Conservation (phyloP, 2,329 filamentous ascomycete genomes). For the Claviceps lovelessii region DNA sequence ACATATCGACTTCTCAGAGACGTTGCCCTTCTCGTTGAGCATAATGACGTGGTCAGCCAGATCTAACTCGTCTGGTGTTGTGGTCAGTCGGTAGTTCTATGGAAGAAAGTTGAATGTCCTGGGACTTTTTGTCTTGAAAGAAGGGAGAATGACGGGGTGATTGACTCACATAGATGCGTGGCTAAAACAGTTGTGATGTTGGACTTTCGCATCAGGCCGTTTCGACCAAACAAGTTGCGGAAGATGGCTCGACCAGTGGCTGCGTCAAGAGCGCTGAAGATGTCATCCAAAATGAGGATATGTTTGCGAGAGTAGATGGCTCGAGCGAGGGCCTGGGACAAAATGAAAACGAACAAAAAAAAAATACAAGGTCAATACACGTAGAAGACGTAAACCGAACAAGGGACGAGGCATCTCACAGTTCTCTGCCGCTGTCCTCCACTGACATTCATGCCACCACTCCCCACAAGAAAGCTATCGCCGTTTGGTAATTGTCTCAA, state of each 20-base stretch:
- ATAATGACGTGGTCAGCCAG: too few species aligned
- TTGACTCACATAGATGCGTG: too few species aligned
- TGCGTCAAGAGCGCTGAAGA: constrained; percentile 67
- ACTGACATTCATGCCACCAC: constrained; percentile 11
- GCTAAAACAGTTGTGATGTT: not conserved
- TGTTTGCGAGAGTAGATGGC: constrained; percentile 84
- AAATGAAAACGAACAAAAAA: too few species aligned
- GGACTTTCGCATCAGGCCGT: not conserved
- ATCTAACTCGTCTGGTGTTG: too few species aligned
- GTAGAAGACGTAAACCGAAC: not conserved
- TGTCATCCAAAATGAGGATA: constrained; percentile 77
- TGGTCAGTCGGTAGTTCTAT: too few species aligned
- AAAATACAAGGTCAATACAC: not conserved
- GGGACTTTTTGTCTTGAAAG: too few species aligned
- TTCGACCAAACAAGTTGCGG: not conserved
- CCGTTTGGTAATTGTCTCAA: constrained; percentile 9
- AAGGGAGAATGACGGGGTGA: too few species aligned
- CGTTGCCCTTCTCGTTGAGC: too few species aligned
- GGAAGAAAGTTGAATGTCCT: too few species aligned
- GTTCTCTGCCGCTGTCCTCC: constrained; percentile 15
- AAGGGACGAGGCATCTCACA: not conserved
- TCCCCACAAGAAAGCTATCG: constrained; percentile 10
- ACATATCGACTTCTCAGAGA: too few species aligned
- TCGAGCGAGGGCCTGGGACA: constrained; percentile 59
- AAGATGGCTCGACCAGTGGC: constrained; percentile 1